These are phyloP conservation scores for Plasmodium berghei DNA, from an alignment of 169 alveolate species.

Conservation along the genomic window DNA sequence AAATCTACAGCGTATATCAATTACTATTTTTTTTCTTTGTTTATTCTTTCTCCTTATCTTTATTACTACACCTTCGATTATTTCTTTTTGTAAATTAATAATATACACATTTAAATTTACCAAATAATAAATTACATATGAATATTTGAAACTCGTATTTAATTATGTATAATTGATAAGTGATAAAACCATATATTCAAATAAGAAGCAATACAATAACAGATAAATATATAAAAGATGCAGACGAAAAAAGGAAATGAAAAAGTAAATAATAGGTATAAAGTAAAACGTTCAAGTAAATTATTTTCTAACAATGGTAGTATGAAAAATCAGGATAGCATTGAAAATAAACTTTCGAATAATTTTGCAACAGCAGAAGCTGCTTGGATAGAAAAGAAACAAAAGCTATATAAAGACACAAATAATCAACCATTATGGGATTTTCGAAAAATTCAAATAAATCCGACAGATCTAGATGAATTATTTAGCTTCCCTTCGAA, in stretches of 20 bases:
- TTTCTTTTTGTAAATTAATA: not conserved
- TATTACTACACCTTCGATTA: too few relatives aligned
- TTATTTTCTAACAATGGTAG: slow-evolving; percentile 17
- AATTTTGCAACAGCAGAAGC: slow-evolving; percentile 76
- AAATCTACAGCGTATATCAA: too few relatives aligned
- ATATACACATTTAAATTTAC: not conserved
- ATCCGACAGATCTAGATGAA: slow-evolving; percentile 83
- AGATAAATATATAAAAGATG: slow-evolving; percentile 13
- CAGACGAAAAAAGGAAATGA: slow-evolving; percentile 30
- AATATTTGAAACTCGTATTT: slow-evolving; percentile 1
- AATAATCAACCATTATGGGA: slow-evolving; percentile 87
- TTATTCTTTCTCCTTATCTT: too few relatives aligned
- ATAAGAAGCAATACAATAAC: not conserved
- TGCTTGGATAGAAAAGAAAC: slow-evolving; percentile 80
- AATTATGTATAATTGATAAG: slow-evolving; percentile 4
- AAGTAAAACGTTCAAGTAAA: slow-evolving; percentile 40
- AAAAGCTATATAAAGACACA: slow-evolving; percentile 82
- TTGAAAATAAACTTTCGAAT: slow-evolving; percentile 53
- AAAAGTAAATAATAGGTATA: slow-evolving; percentile 22
- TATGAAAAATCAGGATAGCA: slow-evolving; percentile 38
- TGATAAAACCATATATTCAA: not conserved
- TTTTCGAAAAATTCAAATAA: slow-evolving; percentile 82
- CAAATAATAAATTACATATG: not conserved
- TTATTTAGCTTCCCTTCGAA: slow-evolving; percentile 80
- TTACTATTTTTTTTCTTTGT: too few relatives aligned